Percentiles rank a stretch among this genome's conserved stretches.
phyloP scores from a whole-genome alignment of 2,329 filamentous ascomycete species.

The Colletotrichum sp. region DNA sequence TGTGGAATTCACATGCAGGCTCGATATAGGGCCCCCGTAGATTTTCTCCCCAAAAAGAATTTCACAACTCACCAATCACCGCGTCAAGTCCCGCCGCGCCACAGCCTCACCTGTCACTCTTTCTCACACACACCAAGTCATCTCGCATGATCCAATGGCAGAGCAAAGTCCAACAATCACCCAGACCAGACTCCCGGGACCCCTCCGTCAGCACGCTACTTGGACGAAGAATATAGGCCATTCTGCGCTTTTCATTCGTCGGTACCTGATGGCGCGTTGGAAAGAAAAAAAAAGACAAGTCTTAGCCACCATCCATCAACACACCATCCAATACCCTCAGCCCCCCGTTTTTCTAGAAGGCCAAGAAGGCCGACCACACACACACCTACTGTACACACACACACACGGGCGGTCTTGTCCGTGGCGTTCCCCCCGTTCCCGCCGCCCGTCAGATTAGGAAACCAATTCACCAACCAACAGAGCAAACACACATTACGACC shows the following conservation, averaged over 20 bases:
- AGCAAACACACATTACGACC: not conserved
- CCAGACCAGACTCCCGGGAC: not conserved
- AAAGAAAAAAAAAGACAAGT: not conserved
- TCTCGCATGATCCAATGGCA: not conserved
- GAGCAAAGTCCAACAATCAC: not conserved
- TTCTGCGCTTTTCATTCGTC: not conserved
- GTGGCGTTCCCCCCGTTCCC: not conserved
- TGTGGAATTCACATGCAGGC: not conserved
- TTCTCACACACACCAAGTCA: not conserved
- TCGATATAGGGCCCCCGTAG: not conserved
- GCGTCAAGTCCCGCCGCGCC: not conserved
- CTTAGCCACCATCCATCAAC: not conserved
- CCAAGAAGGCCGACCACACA: not conserved
- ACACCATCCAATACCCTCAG: not conserved
- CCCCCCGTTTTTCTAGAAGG: not conserved
- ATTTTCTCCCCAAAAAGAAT: not conserved
- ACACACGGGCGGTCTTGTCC: not conserved
- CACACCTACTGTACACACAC: not conserved
- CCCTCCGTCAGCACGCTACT: not conserved
- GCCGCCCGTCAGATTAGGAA: not conserved
- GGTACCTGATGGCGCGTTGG: not conserved
- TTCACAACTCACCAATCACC: not conserved
- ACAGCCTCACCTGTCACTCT: not conserved
- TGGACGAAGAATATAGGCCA: not conserved
- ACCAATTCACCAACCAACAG: not conserved